Base-by-base conservation (phyloP, 1,284 basidiomycete genomes). In the Bjerkandera adusta region DNA sequence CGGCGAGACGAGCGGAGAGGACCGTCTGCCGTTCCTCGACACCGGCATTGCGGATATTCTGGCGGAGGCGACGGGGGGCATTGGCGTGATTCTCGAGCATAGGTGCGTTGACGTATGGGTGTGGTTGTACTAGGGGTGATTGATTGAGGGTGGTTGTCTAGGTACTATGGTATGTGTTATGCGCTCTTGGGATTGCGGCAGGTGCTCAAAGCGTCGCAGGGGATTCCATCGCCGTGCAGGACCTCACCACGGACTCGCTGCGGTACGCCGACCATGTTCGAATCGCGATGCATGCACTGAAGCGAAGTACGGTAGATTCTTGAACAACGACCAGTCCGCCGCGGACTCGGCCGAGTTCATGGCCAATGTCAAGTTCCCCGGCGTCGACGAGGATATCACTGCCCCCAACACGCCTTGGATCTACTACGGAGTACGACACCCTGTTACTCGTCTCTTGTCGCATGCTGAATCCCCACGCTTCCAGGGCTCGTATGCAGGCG, bases 261-360 rank as follows among this genome's bases (percentile, higher is more conserved):
- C 45, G 50, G 45, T 34, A 55, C 54, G 47, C 29, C 20, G 2
- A n/a, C 3, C n/a, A 15, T 20, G 40, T 45, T 39, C n/a, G n/a
- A 16, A 32, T 35, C 2, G 21, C 20, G 25, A 4, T 43, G 7
- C 29, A 24, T 27, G 16, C 26, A 41, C 27, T 22, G 13, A 29
- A 11, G 16, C 13, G 13, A 45, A 37, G 54, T 45, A 5, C 53
- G 53, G 47, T 43, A 85, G 87, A 25, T 94, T 88, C 80, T 73
- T 98, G 42, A 91, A 85, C 63, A 97, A 97, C 53, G 85, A 79
- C 18, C 94, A 97, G 65, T 77, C 92, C 1, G 80, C 92, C 0
- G 86, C 91, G n/a, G 96, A 99, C 69, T 92, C 89, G 38, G 93
- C 92, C 1, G 79, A 89, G 64, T 97, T 98, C 62, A 92, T 97